phyloP scores from a whole-genome alignment of 176 grass and related monocot species.

The Avena atlantica region DNA sequence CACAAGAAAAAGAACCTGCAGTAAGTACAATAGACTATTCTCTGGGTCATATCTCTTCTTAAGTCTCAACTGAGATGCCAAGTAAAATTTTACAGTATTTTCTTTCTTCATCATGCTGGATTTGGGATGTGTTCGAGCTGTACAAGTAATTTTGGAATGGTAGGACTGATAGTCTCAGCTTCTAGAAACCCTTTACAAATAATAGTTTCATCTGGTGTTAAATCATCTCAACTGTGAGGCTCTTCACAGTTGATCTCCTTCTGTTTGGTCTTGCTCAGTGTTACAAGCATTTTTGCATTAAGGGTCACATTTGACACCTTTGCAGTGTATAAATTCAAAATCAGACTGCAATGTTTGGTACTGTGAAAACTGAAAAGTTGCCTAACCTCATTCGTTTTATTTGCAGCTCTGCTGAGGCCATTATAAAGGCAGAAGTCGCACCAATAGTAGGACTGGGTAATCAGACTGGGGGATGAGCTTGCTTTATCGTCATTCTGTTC shows the following conservation, averaged over 20 bases:
- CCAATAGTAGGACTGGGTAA: neutral
- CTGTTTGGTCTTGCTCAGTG: neutral
- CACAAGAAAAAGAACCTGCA: neutral
- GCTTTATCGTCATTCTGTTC: neutral
- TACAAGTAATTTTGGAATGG: neutral
- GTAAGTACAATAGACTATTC: neutral
- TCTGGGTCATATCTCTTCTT: neutral
- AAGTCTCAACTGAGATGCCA: neutral
- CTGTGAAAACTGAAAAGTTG: neutral
- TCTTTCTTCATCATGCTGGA: neutral
- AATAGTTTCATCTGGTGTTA: neutral
- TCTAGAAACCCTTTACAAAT: neutral
- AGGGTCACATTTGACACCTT: neutral
- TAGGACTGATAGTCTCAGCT: neutral
- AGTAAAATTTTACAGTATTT: neutral
- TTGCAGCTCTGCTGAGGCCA: neutral
- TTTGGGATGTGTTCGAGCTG: neutral
- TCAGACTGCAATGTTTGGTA: neutral
- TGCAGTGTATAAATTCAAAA: neutral
- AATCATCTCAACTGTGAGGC: neutral
- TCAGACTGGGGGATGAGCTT: neutral
- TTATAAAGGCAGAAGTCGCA: neutral
- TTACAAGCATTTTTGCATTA: neutral
- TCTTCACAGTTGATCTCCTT: neutral
- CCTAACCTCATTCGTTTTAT: neutral